These are phyloP conservation scores for Apiospora koreana DNA, from an alignment of 2,329 filamentous ascomycete species.

Conservation along the genomic window DNA sequence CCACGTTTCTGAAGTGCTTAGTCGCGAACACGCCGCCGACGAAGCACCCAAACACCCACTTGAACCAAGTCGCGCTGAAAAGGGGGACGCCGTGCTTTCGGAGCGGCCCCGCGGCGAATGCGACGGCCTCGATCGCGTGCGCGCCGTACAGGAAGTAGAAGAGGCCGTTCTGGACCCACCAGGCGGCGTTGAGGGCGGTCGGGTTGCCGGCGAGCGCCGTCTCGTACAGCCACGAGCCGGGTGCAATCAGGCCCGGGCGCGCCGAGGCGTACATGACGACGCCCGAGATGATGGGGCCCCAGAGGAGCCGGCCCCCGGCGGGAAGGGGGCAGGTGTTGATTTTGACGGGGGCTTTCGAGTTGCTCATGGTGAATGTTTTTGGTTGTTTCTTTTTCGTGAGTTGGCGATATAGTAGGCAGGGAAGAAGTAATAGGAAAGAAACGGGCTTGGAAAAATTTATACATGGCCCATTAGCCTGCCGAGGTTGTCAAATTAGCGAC, in stretches of 20 bases:
- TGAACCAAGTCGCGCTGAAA: neutral
- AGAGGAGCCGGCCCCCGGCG: neutral
- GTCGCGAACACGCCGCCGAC: neutral
- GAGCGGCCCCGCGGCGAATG: neutral
- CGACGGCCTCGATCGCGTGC: neutral
- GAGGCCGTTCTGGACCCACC: neutral
- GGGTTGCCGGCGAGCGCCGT: neutral
- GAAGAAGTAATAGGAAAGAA: neutral
- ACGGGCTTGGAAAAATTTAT: neutral
- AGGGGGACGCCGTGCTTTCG: neutral
- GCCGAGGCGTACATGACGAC: neutral
- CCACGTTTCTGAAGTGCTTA: neutral
- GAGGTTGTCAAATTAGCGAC: no score
- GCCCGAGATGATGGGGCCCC: neutral
- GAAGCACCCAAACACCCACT: neutral
- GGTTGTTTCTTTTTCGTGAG: neutral
- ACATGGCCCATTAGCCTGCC: neutral
- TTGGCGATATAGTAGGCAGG: no score
- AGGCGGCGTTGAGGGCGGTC: neutral
- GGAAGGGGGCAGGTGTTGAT: neutral
- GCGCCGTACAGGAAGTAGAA: neutral
- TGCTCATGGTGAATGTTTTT: neutral
- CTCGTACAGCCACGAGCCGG: constrained; percentile 1
- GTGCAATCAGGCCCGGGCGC: neutral
- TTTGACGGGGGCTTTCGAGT: neutral